Base-by-base conservation (phyloP, 2,329 filamentous ascomycete genomes). In the Camptophora hylomeconis region DNA sequence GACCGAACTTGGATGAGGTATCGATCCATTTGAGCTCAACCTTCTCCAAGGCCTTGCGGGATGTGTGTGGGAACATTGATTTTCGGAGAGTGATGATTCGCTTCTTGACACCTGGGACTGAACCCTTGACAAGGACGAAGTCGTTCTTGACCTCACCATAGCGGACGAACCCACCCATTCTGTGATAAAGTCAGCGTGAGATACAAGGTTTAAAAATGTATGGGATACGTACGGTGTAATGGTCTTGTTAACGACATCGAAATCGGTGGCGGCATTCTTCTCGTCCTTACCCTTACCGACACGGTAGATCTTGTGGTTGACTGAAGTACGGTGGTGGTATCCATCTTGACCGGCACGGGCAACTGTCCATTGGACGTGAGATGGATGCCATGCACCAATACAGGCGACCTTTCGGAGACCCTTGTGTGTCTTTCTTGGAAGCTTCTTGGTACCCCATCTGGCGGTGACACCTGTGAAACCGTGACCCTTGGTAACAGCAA, bases 1-100 rank as follows among this genome's bases (percentile, higher is more conserved):
- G 89, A 66, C 89, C 89, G 65, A 98, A 98, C 75, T 98, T 92
- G 69, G 86, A 94, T 41, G 86, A 94, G 53, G 89, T 98, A 58
- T 98, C 89, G 80, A 98, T 98, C 89, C 89, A 98, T 71, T 98
- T 98, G 71, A 98, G 81, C 58, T 87, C 82, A 62, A 95, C 81
- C 82, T 98, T 95, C 80, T 98, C 89, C 57, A 93, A 73, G 33
- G 89, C 82, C 63, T 79, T 84, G 60, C 89, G 75, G 57, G 80
- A 93, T 51, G 86, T 95, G 75, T 98, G 89, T 41, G 70, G 72
- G 75, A 89, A 95, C 75, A 98, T 89, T 49, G 87, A 92, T 75
- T 95, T 98, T 65, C 89, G 81, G 53, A 98, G 80, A 49, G 89
- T 98, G 71, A 95, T 81, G 60, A 98, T 77, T 60, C 89, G 78